phyloP scores from a whole-genome alignment of 2,329 filamentous ascomycete species.

The Cladosporium velox region DNA sequence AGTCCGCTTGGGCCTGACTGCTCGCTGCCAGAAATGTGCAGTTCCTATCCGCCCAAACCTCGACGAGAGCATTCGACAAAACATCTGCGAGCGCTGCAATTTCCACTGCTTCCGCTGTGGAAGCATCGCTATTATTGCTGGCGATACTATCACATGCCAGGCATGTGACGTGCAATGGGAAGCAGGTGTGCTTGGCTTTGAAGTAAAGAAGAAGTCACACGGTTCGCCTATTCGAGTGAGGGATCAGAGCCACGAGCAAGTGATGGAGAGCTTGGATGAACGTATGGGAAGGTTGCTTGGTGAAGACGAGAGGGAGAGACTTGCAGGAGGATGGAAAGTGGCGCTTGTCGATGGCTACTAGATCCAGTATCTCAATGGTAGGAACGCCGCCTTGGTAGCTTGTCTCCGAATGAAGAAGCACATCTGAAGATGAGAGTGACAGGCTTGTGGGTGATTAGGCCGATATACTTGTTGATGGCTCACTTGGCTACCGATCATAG shows the following conservation, averaged over 20 bases:
- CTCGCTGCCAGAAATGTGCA: conserved; percentile 23
- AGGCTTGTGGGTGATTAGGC: neutral
- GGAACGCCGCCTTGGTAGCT: neutral
- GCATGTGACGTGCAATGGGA: conserved; percentile 40
- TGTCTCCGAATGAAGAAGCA: neutral
- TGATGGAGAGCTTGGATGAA: conserved; percentile 16
- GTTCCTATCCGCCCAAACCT: conserved; percentile 26
- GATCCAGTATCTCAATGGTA: neutral
- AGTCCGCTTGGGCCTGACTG: conserved; percentile 18
- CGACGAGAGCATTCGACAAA: neutral
- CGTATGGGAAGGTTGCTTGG: conserved; percentile 13
- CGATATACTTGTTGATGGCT: neutral
- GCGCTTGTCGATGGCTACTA: conserved; percentile 2
- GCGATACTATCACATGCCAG: conserved; percentile 34
- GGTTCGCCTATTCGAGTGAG: neutral
- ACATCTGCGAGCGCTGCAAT: conserved; percentile 44
- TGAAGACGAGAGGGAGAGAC: conserved; percentile 14
- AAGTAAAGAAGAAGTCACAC: conserved; percentile 24
- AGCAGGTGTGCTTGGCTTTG: conserved; percentile 43
- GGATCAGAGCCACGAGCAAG: neutral
- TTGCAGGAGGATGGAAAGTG: conserved; percentile 6
- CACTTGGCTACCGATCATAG: neutral
- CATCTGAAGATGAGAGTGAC: too few species aligned
- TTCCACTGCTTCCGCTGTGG: conserved; percentile 48
- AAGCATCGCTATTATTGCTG: conserved; percentile 25